A percentile compares a stretch with the other conserved stretches of the same genome.
phyloP scores from a whole-genome alignment of 768 basidiomycete genomes.

The Boletus subparvulus region DNA sequence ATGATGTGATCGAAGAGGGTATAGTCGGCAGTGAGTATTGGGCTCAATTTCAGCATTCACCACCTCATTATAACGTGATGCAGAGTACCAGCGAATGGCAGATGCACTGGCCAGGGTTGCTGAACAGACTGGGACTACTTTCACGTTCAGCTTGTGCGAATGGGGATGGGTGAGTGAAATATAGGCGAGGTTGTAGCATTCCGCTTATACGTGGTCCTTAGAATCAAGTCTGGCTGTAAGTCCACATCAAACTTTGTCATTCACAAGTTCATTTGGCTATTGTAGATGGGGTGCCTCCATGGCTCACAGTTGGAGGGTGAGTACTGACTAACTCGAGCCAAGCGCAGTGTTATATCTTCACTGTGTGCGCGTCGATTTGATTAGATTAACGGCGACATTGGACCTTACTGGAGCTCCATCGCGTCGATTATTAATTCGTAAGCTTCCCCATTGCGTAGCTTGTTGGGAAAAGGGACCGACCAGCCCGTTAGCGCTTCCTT shows the following conservation, averaged over 20 bases:
- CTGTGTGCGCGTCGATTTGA: not conserved
- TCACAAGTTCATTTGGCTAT: not conserved
- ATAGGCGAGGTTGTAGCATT: not conserved
- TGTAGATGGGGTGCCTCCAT: constrained; percentile 37
- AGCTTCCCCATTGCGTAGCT: constrained; percentile 1
- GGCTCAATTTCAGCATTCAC: not conserved
- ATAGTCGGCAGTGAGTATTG: constrained; percentile 48
- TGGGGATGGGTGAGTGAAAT: constrained; percentile 57
- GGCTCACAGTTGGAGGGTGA: constrained; percentile 45
- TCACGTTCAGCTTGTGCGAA: constrained; percentile 62
- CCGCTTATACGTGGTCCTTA: constrained; percentile 19
- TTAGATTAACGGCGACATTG: constrained; percentile 25
- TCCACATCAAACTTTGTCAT: constrained; percentile 25
- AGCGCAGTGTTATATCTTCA: not conserved
- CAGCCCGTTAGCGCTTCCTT: constrained; percentile 53
- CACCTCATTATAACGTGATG: not conserved
- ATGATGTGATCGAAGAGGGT: constrained; percentile 52
- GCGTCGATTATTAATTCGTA: constrained; percentile 56
- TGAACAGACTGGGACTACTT: constrained; percentile 46
- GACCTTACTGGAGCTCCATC: constrained; percentile 50
- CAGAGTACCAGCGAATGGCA: constrained; percentile 62
- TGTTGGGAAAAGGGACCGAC: not conserved
- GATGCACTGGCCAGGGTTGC: constrained; percentile 51
- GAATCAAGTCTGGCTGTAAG: constrained; percentile 66
- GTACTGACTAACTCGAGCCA: constrained; percentile 1